Conservation (phyloP, 352 stramenopile species). For the Phytophthora pini region DNA sequence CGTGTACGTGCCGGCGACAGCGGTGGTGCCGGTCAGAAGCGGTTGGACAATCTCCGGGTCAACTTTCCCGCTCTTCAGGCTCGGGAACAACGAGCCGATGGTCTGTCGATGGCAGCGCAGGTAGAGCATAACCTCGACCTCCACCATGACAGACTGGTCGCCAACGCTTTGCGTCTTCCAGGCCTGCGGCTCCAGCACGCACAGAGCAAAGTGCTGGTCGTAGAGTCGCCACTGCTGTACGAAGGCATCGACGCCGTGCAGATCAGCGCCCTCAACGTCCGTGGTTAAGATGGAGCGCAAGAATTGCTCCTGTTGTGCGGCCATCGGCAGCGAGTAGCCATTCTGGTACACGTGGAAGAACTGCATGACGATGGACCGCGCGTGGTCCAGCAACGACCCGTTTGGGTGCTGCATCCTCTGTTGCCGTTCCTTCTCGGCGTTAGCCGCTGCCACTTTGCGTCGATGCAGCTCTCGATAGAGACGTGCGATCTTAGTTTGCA, state of each 20-base stretch:
- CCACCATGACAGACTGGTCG: conserved; percentile 32
- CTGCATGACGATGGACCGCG: conserved; percentile 29
- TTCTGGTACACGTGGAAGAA: conserved; percentile 42
- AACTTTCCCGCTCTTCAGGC: conserved; percentile 30
- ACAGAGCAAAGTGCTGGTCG: conserved; percentile 29
- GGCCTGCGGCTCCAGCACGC: conserved; percentile 30
- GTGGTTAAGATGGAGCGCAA: conserved; percentile 34
- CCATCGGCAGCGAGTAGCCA: conserved; percentile 29
- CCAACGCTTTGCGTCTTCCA: conserved; percentile 27
- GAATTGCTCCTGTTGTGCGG: conserved; percentile 33
- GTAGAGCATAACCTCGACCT: conserved; percentile 39
- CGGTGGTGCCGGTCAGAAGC: conserved; percentile 28
- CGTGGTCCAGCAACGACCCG: conserved; percentile 26
- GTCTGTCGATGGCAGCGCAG: conserved; percentile 39
- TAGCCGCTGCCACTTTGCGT: conserved; percentile 11
- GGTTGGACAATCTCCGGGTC: conserved; percentile 19
- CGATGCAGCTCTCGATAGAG: conserved; percentile 31
- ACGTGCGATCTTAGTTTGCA: conserved; percentile 35
- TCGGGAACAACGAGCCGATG: conserved; percentile 36
- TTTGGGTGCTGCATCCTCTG: conserved; percentile 20
- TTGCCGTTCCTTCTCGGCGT: conserved; percentile 14
- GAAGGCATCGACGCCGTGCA: conserved; percentile 27
- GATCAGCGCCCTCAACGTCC: conserved; percentile 29
- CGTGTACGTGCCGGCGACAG: conserved; percentile 30
- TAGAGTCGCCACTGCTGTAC: conserved; percentile 43